Evolutionary conservation across 1,284 basidiomycete species (phyloP).

Genomic region (Ganoderma boninense): DNA sequence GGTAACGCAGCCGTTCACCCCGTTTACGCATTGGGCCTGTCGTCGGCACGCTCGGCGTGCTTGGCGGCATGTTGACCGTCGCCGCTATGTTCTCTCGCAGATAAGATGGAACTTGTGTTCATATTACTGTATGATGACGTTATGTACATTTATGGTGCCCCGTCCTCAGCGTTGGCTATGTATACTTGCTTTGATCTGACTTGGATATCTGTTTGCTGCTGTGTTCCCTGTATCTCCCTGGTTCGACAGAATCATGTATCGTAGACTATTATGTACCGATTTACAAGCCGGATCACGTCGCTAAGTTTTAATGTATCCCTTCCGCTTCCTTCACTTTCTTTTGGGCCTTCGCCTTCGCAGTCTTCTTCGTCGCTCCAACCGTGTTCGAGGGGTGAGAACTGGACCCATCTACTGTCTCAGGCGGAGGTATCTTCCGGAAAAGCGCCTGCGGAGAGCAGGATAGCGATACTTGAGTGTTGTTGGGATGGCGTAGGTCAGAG

Average conservation of each 20-base stretch:
- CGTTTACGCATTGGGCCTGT: slow-evolving; percentile 70
- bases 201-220: not conserved
- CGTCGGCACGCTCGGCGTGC: slow-evolving; percentile 65
- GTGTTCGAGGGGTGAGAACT: too few species aligned
- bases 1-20: slow-evolving; percentile 56
- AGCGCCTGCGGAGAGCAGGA: too few species aligned
- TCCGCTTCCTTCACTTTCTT: too few species aligned
- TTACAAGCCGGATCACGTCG: too few species aligned
- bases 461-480: too few species aligned
- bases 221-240: not conserved
- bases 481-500: too few species aligned
- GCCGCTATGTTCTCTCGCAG: slow-evolving; percentile 56
- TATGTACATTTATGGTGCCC: not conserved
- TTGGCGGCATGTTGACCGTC: slow-evolving; percentile 67
- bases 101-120: slow-evolving; percentile 24
- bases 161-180: too few species aligned
- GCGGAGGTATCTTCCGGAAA: too few species aligned
- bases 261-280: not conserved
- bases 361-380: too few species aligned
- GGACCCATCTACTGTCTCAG: too few species aligned
- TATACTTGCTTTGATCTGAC: not conserved
- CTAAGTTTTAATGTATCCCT: too few species aligned
- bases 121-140: not conserved
- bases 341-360: too few species aligned
- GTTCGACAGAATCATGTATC: not conserved